Evolutionary conservation across 192 early-diverging fungal genomes (phyloP).

Genomic region (Anaeromyces robustus): DNA sequence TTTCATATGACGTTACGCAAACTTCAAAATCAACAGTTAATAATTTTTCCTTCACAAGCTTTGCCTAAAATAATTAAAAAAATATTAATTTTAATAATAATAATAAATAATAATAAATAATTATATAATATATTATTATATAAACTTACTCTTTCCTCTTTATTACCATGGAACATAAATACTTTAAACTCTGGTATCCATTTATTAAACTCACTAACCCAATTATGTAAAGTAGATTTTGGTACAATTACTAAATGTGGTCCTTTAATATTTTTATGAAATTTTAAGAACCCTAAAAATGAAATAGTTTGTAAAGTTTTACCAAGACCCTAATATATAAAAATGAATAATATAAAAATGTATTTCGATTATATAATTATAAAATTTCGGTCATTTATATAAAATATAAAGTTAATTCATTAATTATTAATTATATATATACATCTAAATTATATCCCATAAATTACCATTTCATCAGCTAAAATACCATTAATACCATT

Average conservation of each 20-base stretch:
- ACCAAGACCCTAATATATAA: constrained; percentile 77
- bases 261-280: constrained; percentile 53
- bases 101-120: no score
- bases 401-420: no score
- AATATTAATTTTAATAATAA: no score
- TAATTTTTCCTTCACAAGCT: constrained; percentile 19
- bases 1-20: constrained; percentile 93
- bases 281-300: constrained; percentile 88
- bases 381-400: no score
- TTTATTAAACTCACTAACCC: constrained; percentile 75
- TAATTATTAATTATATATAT: background rate
- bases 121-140: no score
- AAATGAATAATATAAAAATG: no score
- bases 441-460: background rate
- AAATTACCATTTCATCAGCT: constrained; percentile 86
- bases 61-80: background rate
- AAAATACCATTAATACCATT: constrained; percentile 98
- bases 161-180: constrained; percentile 82
- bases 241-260: constrained; percentile 94
- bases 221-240: constrained; percentile 93
- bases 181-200: constrained; percentile 83
- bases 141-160: constrained; percentile 52
- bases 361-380: no score
- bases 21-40: constrained; percentile 62
- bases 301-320: constrained; percentile 95